A percentile compares a stretch with the other conserved stretches of the same genome.
phyloP scores from a whole-genome alignment of 345 rosid genomes.

The Eucalyptus marginata region DNA sequence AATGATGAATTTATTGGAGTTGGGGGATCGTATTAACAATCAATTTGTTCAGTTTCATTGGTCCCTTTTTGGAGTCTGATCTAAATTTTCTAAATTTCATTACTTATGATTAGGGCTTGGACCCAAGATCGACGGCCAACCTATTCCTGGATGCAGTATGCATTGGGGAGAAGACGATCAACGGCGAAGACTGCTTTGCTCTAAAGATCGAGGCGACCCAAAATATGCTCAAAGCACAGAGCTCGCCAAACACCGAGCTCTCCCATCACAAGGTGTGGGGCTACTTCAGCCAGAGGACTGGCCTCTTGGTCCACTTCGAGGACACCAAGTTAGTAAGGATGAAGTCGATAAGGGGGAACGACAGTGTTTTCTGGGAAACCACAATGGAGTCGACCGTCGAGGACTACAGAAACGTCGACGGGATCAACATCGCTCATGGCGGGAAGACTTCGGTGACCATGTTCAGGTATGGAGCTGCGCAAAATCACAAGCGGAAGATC shows the following conservation, averaged over 20 bases:
- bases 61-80: background rate
- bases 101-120: conserved; percentile 43
- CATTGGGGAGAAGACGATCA: conserved; percentile 49
- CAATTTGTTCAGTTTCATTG: background rate
- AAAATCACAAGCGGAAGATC: conserved; percentile 59
- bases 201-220: conserved; percentile 57
- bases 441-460: conserved; percentile 61
- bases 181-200: conserved; percentile 58
- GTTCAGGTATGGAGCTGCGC: conserved; percentile 48
- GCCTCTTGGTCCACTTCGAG: conserved; percentile 55
- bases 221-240: conserved; percentile 41
- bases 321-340: conserved; percentile 68
- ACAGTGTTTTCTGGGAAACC: conserved; percentile 76
- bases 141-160: conserved; percentile 63
- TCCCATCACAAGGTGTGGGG: conserved; percentile 89
- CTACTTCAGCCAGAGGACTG: conserved; percentile 83
- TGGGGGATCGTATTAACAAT: background rate
- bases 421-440: conserved; percentile 61
- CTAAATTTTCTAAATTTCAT: background rate
- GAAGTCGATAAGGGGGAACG: conserved; percentile 25
- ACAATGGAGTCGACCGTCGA: conserved; percentile 50
- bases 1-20: background rate
- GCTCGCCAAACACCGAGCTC: conserved; percentile 59
- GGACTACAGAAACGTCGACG: conserved; percentile 56
- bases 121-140: conserved; percentile 74